Evolutionary conservation across 2,329 filamentous ascomycete genomes (phyloP).

Genomic region (Helminthosporium solani): DNA sequence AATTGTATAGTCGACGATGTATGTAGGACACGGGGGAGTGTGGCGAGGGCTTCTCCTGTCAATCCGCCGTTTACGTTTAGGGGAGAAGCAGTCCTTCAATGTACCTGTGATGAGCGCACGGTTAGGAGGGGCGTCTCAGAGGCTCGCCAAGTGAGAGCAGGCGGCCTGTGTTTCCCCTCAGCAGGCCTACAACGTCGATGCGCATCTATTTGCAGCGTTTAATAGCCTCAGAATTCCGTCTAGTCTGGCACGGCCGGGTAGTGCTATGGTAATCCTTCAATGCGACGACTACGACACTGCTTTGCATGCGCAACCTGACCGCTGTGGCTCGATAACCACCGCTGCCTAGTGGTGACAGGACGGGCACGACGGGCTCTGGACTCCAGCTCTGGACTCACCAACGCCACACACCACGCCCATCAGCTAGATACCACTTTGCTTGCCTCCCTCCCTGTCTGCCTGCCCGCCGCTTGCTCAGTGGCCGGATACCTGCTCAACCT

Average conservation of each 20-base stretch:
- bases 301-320: neutral
- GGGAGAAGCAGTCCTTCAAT: conserved; percentile 5
- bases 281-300: conserved; percentile 6
- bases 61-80: neutral
- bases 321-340: no score
- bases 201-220: conserved; percentile 22
- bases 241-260: conserved; percentile 1
- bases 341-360: no score
- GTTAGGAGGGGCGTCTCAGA: conserved; percentile 12
- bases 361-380: conserved; percentile 3
- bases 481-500: no score
- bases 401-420: neutral
- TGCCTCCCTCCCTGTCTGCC: neutral
- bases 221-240: conserved; percentile 5
- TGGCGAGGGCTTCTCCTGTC: conserved; percentile 1
- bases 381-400: conserved; percentile 1
- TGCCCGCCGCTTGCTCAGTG: no score
- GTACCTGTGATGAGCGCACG: conserved; percentile 12
- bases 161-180: conserved; percentile 3
- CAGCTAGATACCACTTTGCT: neutral
- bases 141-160: conserved; percentile 5
- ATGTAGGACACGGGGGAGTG: no score
- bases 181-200: conserved; percentile 14
- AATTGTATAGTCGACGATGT: neutral
- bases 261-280: conserved; percentile 5